A percentile compares a stretch with the other conserved stretches of the same genome.
phyloP scores from a whole-genome alignment of 208 protist species.

The Leishmania amazonensis region DNA sequence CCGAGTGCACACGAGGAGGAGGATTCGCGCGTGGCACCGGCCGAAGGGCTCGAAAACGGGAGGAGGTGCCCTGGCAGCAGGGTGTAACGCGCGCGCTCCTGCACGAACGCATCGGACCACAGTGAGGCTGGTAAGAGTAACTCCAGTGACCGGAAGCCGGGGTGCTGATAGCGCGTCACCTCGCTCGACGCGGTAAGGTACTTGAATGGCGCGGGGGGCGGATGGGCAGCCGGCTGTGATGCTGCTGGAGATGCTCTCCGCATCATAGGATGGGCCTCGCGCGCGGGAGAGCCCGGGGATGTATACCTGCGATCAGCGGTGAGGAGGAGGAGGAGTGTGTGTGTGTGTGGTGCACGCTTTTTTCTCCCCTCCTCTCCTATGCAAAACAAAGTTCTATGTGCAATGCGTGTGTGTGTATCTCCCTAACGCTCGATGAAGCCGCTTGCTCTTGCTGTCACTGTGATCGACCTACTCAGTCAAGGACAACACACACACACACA shows the following conservation, averaged over 20 bases:
- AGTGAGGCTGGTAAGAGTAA: constrained; percentile 23
- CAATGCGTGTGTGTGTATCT: background rate
- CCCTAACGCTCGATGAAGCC: background rate
- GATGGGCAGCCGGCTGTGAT: background rate
- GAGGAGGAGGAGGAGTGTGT: background rate
- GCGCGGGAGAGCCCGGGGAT: background rate
- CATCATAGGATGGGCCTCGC: background rate
- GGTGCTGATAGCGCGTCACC: constrained; percentile 13
- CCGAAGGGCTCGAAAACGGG: background rate
- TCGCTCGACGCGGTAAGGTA: constrained; percentile 3
- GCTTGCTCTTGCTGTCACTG: background rate
- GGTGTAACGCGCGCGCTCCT: constrained; percentile 20
- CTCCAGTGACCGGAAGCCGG: constrained; percentile 20
- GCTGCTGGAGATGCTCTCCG: background rate
- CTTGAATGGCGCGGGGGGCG: background rate
- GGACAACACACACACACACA: no score
- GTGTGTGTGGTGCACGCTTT: background rate
- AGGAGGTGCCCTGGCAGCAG: background rate
- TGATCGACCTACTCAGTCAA: background rate
- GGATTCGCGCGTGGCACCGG: background rate
- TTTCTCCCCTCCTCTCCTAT: background rate
- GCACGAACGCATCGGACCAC: constrained; percentile 34
- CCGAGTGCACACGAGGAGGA: background rate
- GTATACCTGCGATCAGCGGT: background rate
- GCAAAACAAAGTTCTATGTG: background rate